A percentile compares a stretch with the other conserved stretches of the same genome.
These are phyloP conservation scores for Komagataella kurtzmanii DNA, from an alignment of 805 yeast genomes.

Conservation along the genomic window DNA sequence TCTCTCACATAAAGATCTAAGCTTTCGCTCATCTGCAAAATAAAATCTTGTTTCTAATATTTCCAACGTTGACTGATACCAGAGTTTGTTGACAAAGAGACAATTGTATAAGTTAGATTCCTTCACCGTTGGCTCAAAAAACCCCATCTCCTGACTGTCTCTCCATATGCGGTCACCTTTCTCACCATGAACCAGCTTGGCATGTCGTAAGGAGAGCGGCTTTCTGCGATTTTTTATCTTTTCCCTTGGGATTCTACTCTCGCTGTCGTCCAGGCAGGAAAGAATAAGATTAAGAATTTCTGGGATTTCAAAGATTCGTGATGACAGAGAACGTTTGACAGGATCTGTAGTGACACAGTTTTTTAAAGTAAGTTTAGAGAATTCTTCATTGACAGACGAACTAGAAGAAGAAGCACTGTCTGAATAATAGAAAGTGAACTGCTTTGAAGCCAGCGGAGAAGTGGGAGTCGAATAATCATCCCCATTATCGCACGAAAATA, in stretches of 20 bases:
- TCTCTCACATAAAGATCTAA: constrained; percentile 9
- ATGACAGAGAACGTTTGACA: background rate
- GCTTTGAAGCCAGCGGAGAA: background rate
- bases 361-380: background rate
- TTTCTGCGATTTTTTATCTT: constrained; percentile 44
- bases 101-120: constrained; percentile 38
- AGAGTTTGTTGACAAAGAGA: constrained; percentile 52
- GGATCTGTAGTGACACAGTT: background rate
- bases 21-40: constrained; percentile 35
- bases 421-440: background rate
- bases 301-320: constrained; percentile 51
- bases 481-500: background rate
- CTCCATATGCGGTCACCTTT: constrained; percentile 10
- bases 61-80: constrained; percentile 43
- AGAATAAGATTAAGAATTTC: constrained; percentile 58
- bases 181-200: constrained; percentile 50
- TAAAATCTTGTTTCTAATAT: constrained; percentile 41
- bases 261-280: constrained; percentile 31
- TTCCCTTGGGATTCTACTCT: constrained; percentile 45
- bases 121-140: constrained; percentile 3
- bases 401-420: background rate
- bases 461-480: background rate
- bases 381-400: background rate
- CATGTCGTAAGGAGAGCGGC: constrained; percentile 59
- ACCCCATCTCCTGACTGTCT: constrained; percentile 2